Percentiles rank a stretch among this genome's conserved stretches.
phyloP scores from a whole-genome alignment of 768 basidiomycete genomes.

The Flagelloscypha sp. region DNA sequence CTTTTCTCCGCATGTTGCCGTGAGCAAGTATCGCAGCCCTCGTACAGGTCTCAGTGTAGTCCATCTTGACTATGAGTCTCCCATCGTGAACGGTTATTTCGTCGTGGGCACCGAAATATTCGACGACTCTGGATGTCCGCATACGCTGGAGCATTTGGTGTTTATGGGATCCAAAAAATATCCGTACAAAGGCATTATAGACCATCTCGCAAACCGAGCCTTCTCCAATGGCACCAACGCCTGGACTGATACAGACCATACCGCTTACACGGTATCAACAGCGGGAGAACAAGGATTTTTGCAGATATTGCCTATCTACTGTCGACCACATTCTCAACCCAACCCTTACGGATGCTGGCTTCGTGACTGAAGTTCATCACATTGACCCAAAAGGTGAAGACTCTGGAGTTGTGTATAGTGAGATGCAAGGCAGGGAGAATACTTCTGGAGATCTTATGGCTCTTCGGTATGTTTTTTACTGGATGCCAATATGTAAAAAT shows the following conservation, averaged over 20 bases:
- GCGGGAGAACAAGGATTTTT: slow-evolving; percentile 91
- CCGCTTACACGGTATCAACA: slow-evolving; percentile 92
- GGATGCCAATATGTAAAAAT: too few species aligned
- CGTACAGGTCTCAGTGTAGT: slow-evolving; percentile 84
- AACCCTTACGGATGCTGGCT: slow-evolving; percentile 83
- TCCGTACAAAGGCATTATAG: slow-evolving; percentile 93
- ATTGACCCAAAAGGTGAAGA: slow-evolving; percentile 86
- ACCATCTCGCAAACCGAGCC: slow-evolving; percentile 89
- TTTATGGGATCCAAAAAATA: slow-evolving; percentile 96
- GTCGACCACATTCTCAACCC: slow-evolving; percentile 97
- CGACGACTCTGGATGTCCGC: slow-evolving; percentile 90
- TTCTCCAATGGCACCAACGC: slow-evolving; percentile 91
- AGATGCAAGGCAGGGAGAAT: slow-evolving; percentile 96
- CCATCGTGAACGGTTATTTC: slow-evolving; percentile 87
- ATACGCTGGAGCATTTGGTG: slow-evolving; percentile 90
- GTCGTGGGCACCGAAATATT: slow-evolving; percentile 91
- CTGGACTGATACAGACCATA: slow-evolving; percentile 95
- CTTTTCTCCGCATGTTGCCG: slow-evolving; percentile 64
- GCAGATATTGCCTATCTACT: slow-evolving; percentile 77
- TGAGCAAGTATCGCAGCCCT: slow-evolving; percentile 86
- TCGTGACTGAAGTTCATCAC: slow-evolving; percentile 85
- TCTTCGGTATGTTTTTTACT: slow-evolving; percentile 46
- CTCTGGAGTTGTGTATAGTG: slow-evolving; percentile 93
- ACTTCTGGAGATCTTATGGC: slow-evolving; percentile 88
- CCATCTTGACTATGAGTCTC: slow-evolving; percentile 86